Evolutionary conservation across 768 basidiomycete species (phyloP), one percentile per base, ranked within the genome.

Genomic region (Psilocybe sp.): DNA sequence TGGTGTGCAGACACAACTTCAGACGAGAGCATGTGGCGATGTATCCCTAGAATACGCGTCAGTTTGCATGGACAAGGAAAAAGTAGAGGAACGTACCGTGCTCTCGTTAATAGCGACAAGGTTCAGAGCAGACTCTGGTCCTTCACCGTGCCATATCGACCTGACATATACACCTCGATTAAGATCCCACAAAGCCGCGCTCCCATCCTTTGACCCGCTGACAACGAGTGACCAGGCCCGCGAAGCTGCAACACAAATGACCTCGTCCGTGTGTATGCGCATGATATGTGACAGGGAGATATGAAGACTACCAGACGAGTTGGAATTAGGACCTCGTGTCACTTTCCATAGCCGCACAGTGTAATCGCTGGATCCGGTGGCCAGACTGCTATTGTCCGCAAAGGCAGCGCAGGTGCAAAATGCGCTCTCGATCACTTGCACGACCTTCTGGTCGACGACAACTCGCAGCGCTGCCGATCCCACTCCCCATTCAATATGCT

Each of bases 141-240:
- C 66, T 36, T 75, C 68, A 10, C 75, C 77, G 49, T 92, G 89
- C 80, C 86, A 86, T 28, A 92, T 87, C 0, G 90, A 89, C 47
- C 86, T 73, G 11, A 89, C 81, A 54, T 97, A 96, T 7, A 82
- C 70, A 7, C 88, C 87, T 20, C 83, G 73, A 61, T 97, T 96
- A 46, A 93, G 75, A 65, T 96, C 94, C 94, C 94, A 97, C 3
- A 96, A 50, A 3, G 86, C 87, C 0, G 88, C 91, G 53, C 85
- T 90, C 1, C 93, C 91, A 58, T 96, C 93, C 60, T 80, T 78
- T 13, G 89, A 89, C 9, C 92, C 92, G 55, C 89, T 94, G 39
- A 94, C 79, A 18, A 82, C 79, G 18, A 92, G 58, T 1, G 89
- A 90, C 94, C 94, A 96, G 1, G 85, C 69, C 38, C 87, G 73